A percentile compares a stretch with the other conserved stretches of the same genome.
Evolutionary conservation across 148 eudicot species (phyloP).

Genomic region (Heliamphora exappendiculata): DNA sequence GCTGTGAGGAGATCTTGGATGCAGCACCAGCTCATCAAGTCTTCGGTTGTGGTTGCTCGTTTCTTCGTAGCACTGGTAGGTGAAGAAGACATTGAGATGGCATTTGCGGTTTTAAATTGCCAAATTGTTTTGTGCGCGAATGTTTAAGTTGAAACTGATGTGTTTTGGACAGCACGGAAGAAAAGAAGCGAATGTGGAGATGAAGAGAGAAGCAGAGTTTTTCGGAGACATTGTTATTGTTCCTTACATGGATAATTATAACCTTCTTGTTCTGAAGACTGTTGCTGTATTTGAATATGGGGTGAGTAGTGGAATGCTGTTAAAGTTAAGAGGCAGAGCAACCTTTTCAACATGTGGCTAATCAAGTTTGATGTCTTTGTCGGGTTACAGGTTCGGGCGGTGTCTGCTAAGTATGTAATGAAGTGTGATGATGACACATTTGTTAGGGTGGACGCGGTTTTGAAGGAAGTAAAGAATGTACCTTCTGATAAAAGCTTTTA

Average conservation of each 20-base stretch:
- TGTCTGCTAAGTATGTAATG: conserved; percentile 74
- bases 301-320: conserved; percentile 37
- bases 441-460: conserved; percentile 68
- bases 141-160: background rate
- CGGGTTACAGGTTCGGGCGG: conserved; percentile 54
- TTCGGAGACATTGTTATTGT: conserved; percentile 86
- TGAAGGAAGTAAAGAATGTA: conserved; percentile 51
- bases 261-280: conserved; percentile 87
- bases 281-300: conserved; percentile 92
- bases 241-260: conserved; percentile 85
- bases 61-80: conserved; percentile 90
- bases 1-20: conserved; percentile 92
- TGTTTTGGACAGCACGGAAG: conserved; percentile 57
- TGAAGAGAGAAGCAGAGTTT: conserved; percentile 82
- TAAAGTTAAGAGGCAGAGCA: background rate
- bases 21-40: conserved; percentile 69
- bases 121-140: background rate
- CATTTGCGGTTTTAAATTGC: background rate
- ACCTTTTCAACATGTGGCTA: background rate
- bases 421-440: conserved; percentile 97
- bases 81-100: conserved; percentile 9
- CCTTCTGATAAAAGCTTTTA: conserved; percentile 58
- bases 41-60: conserved; percentile 68
- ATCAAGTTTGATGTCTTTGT: background rate
- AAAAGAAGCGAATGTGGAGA: conserved; percentile 72